Percentiles rank a stretch among this genome's conserved stretches.
Evolutionary conservation across 2,329 filamentous ascomycete species (phyloP).

Genomic region (Colletotrichum euphorbiae): DNA sequence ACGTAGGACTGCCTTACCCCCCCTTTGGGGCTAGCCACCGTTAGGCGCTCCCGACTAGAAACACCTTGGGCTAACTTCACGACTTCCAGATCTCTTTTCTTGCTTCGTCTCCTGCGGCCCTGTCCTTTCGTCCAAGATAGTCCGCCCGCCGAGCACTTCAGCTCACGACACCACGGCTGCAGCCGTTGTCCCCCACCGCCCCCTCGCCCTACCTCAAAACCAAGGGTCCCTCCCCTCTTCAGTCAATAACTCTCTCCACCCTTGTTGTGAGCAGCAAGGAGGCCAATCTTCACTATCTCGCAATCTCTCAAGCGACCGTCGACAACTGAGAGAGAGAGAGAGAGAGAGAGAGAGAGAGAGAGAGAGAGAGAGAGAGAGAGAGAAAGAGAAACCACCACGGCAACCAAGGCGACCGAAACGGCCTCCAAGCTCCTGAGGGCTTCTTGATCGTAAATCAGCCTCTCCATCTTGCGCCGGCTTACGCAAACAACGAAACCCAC

Average conservation of each 20-base stretch:
- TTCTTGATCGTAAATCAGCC: not conserved
- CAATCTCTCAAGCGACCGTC: not conserved
- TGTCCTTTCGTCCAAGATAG: not conserved
- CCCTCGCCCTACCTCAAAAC: slow-evolving; percentile 4
- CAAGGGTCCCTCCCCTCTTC: slow-evolving; percentile 28
- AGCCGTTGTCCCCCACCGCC: slow-evolving; percentile 23
- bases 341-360: too few species aligned
- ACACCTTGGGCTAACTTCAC: slow-evolving; percentile 19
- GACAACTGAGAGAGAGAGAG: slow-evolving; percentile 14
- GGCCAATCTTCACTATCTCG: not conserved
- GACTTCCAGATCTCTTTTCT: slow-evolving; percentile 15
- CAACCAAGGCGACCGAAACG: not conserved
- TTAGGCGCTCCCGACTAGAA: slow-evolving; percentile 27
- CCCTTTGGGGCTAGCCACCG: slow-evolving; percentile 27
- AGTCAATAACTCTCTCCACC: not conserved
- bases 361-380: too few species aligned
- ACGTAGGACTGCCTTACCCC: slow-evolving; percentile 24
- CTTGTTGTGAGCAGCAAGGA: not conserved
- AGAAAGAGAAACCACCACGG: slow-evolving; percentile 3
- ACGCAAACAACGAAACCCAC: not conserved
- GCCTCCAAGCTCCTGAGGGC: not conserved
- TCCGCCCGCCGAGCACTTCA: not conserved
- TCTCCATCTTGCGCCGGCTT: not conserved
- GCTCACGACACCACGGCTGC: slow-evolving; percentile 12
- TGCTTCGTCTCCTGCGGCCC: not conserved